phyloP scores from a whole-genome alignment of 75 land plant species.

The Sequoia sempervirens region DNA sequence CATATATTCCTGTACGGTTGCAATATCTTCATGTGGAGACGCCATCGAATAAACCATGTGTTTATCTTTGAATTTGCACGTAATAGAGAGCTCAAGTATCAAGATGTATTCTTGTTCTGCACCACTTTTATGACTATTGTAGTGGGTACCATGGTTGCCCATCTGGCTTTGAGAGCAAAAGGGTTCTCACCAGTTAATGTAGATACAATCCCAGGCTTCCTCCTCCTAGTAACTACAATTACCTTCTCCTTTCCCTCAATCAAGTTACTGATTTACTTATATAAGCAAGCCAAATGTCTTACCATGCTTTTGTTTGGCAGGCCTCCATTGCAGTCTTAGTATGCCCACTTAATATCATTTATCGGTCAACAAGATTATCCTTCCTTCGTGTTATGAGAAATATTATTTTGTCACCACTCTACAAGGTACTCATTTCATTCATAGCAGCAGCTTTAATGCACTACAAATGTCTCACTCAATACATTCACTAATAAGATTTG shows the following conservation, averaged over 20 bases:
- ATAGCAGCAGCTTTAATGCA: neutral
- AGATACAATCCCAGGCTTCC: constrained; percentile 65
- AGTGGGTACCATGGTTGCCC: constrained; percentile 72
- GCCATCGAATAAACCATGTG: constrained; percentile 72
- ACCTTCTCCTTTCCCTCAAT: neutral
- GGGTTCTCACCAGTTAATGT: constrained; percentile 32
- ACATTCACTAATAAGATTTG: neutral
- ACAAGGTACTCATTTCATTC: constrained; percentile 52
- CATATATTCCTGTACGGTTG: constrained; percentile 94
- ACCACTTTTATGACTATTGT: constrained; percentile 63
- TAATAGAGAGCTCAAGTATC: constrained; percentile 73
- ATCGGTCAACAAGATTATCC: constrained; percentile 68
- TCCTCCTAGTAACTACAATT: constrained; percentile 45
- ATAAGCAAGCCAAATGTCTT: neutral
- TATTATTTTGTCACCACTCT: constrained; percentile 78
- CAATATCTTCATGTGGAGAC: constrained; percentile 86
- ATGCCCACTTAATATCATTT: constrained; percentile 76
- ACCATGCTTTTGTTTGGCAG: constrained; percentile 29
- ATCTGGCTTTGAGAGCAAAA: constrained; percentile 48
- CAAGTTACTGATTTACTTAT: neutral
- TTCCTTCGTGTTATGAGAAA: constrained; percentile 66
- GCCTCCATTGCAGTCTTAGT: constrained; percentile 52
- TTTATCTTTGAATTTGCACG: constrained; percentile 90
- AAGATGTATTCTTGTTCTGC: constrained; percentile 85
- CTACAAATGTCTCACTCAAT: neutral